These are phyloP conservation scores for Ajuga chamaepitys DNA, from an alignment of 257 asterid genomes.

Conservation along the genomic window DNA sequence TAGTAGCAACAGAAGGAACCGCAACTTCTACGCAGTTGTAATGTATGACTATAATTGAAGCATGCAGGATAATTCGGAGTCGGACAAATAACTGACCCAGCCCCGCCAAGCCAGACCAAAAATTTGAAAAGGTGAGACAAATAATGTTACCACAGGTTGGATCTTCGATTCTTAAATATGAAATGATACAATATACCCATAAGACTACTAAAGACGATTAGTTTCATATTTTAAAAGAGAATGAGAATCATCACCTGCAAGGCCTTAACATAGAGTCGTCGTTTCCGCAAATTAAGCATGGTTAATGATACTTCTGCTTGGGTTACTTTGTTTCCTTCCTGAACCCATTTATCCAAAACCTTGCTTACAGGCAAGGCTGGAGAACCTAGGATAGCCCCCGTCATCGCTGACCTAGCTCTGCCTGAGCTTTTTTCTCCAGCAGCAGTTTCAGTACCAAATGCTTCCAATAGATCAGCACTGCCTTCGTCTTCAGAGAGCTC, in stretches of 20 bases:
- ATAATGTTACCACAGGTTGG: too few relatives aligned
- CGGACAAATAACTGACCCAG: too few relatives aligned
- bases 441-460: constrained; percentile 26
- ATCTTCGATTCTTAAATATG: too few relatives aligned
- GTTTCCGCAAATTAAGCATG: constrained; percentile 36
- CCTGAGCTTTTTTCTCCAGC: constrained; percentile 13
- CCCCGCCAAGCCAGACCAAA: too few relatives aligned
- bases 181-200: too few relatives aligned
- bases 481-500: constrained; percentile 44
- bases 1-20: too few relatives aligned
- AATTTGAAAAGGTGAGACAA: too few relatives aligned
- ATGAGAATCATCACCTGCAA: constrained; percentile 47
- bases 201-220: neutral
- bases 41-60: too few relatives aligned
- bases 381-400: constrained; percentile 36
- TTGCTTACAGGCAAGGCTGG: constrained; percentile 27
- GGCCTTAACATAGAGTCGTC: constrained; percentile 46
- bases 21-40: too few relatives aligned
- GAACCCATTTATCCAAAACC: constrained; percentile 54
- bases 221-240: neutral
- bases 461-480: constrained; percentile 21
- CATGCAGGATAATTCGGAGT: too few relatives aligned
- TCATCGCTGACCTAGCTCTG: constrained; percentile 18
- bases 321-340: constrained; percentile 60
- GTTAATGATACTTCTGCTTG: constrained; percentile 26